Conservation (phyloP, 2,329 filamentous ascomycete genomes). For the Talaromyces sp. region DNA sequence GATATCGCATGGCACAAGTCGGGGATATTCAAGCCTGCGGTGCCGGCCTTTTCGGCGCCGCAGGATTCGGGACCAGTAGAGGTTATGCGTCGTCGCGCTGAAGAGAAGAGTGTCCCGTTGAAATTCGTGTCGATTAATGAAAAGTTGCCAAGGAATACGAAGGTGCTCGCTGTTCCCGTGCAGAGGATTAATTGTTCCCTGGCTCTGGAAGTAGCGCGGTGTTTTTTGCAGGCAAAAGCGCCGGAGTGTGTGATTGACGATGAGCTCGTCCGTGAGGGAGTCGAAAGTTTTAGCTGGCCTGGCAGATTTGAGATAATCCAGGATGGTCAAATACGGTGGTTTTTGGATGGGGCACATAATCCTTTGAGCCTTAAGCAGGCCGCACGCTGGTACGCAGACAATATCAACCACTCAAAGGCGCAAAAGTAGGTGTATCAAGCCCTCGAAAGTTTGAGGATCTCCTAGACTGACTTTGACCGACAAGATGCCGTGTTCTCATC, state of each 20-base stretch:
- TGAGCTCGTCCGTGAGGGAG: slow-evolving; percentile 26
- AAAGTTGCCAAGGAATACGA: slow-evolving; percentile 20
- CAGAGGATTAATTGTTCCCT: slow-evolving; percentile 35
- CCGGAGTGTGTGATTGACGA: slow-evolving; percentile 20
- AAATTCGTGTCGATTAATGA: slow-evolving; percentile 14
- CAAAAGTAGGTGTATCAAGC: not conserved
- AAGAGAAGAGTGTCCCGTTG: slow-evolving; percentile 4
- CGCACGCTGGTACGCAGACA: slow-evolving; percentile 38
- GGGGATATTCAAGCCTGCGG: slow-evolving; percentile 63
- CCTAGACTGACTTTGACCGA: not conserved
- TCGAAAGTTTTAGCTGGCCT: slow-evolving; percentile 30
- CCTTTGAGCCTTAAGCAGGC: slow-evolving; percentile 38
- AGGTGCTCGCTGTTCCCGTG: slow-evolving; percentile 25
- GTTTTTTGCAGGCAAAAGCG: slow-evolving; percentile 25
- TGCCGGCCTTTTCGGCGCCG: slow-evolving; percentile 56
- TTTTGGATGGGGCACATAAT: slow-evolving; percentile 45
- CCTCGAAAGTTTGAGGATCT: not conserved
- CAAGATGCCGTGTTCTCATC: slow-evolving; percentile 27
- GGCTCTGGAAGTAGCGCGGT: slow-evolving; percentile 25
- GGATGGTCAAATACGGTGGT: slow-evolving; percentile 31
- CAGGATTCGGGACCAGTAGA: slow-evolving; percentile 35
- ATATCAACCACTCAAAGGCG: not conserved
- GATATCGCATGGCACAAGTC: slow-evolving; percentile 61
- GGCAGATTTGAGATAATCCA: slow-evolving; percentile 35
- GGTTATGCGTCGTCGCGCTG: slow-evolving; percentile 27